Evolutionary conservation across 73 alveolate genomes (phyloP), one percentile per base, ranked within the genome.

Genomic region (Durusdinium trenchii): DNA sequence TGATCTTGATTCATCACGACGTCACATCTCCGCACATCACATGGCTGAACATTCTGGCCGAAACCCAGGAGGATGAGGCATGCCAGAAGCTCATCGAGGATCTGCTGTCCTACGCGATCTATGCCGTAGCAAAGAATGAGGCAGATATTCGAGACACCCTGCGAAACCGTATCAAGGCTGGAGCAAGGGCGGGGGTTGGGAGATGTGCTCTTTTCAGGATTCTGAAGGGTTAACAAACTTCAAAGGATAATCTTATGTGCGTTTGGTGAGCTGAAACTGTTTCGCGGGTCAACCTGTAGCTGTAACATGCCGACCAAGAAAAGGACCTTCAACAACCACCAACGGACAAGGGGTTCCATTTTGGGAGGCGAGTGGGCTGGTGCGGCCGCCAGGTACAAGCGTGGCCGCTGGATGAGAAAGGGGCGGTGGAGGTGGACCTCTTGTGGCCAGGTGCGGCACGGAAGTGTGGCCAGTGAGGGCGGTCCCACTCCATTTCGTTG

Each of bases 91-190:
- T 89, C 47, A 30, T 89, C 73, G 86, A 89, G 26, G 96, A 89
- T 35, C 35, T 47, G 96, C 71, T 46, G 45, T 32, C 86, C 69
- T 89, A 89, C 54, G 96, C 96, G n/a, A 48, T 89, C 54, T 89
- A 89, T n/a, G 96, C 96, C 20, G 96, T 89, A 69, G 45, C 86
- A 26, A 89, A 89, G 86, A 67, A 89, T 38, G 96, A 89, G 36
- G 86, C 86, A 30, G 96, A 89, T 43, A 89, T 89, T 86, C 78
- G 79, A 48, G 96, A 89, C 86, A 89, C 96, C 62, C n/a, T 89
- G 40, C 82, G 83, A 48, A 89, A 89, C 86, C 46, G 96, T 50
- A 32, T 89, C 69, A 64, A 89, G 96, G 96, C 86, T 3, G 20
- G 61, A 26, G 67, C 40, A 40, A 36, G 23, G 40, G 16, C n/a